These are phyloP conservation scores for Didymellaceae sp. DNA, from an alignment of 2,329 filamentous ascomycete species.

Conservation along the genomic window DNA sequence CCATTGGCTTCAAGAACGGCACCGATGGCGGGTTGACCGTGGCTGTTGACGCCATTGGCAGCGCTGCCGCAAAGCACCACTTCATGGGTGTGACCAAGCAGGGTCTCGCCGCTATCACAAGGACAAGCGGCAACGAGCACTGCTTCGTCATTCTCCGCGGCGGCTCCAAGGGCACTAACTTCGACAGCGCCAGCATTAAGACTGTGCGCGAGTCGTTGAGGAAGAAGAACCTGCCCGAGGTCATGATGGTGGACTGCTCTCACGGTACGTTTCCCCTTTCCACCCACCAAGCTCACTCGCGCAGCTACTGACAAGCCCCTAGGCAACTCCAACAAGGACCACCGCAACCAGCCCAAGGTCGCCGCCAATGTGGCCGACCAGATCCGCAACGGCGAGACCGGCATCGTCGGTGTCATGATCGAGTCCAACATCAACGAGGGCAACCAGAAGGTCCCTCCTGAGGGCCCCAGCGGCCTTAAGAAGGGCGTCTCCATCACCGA, in stretches of 20 bases:
- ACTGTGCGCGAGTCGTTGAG: slow-evolving; percentile 76
- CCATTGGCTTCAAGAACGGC: slow-evolving; percentile 99
- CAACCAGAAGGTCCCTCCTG: slow-evolving; percentile 76
- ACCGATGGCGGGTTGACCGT: slow-evolving; percentile 91
- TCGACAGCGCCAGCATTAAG: slow-evolving; percentile 82
- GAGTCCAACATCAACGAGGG: slow-evolving; percentile 96
- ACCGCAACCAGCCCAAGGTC: slow-evolving; percentile 95
- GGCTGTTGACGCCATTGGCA: slow-evolving; percentile 92
- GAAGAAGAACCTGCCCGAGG: slow-evolving; percentile 83
- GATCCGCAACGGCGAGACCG: slow-evolving; percentile 82
- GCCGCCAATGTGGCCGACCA: slow-evolving; percentile 83
- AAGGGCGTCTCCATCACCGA: slow-evolving; percentile 95
- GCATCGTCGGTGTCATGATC: slow-evolving; percentile 97
- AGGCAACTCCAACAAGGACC: slow-evolving; percentile 97
- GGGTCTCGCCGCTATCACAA: slow-evolving; percentile 91
- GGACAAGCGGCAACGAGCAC: slow-evolving; percentile 92
- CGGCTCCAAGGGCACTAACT: slow-evolving; percentile 92
- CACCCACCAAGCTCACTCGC: not conserved
- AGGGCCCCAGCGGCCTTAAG: slow-evolving; percentile 79
- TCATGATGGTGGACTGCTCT: slow-evolving; percentile 98
- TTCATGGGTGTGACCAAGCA: slow-evolving; percentile 99
- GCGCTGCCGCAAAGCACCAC: slow-evolving; percentile 82
- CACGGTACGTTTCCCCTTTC: slow-evolving; percentile 69
- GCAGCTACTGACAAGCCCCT: slow-evolving; percentile 23
- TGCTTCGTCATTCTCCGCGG: slow-evolving; percentile 96